Evolutionary conservation across 768 basidiomycete genomes (phyloP).

Genomic region (Nidularia pulvinata): DNA sequence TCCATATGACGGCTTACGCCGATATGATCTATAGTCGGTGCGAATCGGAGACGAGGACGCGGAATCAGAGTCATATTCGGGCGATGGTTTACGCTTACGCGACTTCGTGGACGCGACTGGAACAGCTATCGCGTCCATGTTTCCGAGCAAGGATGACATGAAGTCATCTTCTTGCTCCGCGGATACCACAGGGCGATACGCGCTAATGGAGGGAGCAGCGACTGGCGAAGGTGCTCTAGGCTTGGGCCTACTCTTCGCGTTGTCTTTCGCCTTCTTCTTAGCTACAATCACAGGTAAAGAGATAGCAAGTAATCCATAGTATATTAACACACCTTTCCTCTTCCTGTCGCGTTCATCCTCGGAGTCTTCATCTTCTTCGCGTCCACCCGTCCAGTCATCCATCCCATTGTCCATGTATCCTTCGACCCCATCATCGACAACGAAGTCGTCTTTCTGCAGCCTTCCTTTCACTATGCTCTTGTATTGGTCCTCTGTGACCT

Average conservation of each 20-base stretch:
- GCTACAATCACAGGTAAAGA: constrained; percentile 8
- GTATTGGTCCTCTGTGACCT: constrained; percentile 90
- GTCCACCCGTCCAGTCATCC: constrained; percentile 84
- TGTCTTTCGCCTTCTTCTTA: constrained; percentile 43
- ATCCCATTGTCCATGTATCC: constrained; percentile 97
- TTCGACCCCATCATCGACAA: constrained; percentile 88
- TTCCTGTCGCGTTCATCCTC: constrained; percentile 51
- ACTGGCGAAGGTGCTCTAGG: constrained; percentile 50
- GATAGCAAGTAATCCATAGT: not conserved
- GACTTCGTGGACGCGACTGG: constrained; percentile 28
- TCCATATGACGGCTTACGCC: constrained; percentile 25
- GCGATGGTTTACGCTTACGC: constrained; percentile 72
- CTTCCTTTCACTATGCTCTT: constrained; percentile 80
- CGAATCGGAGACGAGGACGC: constrained; percentile 36
- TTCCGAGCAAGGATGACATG: constrained; percentile 79
- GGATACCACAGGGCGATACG: constrained; percentile 76
- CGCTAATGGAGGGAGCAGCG: constrained; percentile 58
- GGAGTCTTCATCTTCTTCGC: constrained; percentile 54
- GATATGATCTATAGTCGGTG: constrained; percentile 24
- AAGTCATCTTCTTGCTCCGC: constrained; percentile 88
- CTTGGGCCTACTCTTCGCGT: constrained; percentile 41
- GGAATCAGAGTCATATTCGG: constrained; percentile 34
- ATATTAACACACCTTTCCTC: constrained; percentile 34
- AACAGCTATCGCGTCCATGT: constrained; percentile 54
- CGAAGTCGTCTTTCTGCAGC: constrained; percentile 89